Conservation (phyloP, 1,139 yeast species). For the Blastobotrys serpentis region DNA sequence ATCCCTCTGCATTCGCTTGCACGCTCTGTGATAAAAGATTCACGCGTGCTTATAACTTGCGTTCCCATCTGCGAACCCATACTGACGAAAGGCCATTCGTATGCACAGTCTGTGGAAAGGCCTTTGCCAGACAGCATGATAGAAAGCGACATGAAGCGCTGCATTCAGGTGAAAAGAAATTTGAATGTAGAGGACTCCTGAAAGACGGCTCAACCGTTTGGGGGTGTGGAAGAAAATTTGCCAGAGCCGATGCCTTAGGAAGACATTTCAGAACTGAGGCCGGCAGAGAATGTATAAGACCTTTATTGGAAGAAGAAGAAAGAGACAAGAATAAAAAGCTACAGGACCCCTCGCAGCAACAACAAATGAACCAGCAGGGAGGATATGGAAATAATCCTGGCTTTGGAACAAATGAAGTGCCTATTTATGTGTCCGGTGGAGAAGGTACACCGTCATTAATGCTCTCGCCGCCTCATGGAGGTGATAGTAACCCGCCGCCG, state of each 20-base stretch:
- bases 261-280: conserved; percentile 94
- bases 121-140: conserved; percentile 95
- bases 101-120: conserved; percentile 85
- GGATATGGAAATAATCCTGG: background rate
- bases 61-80: conserved; percentile 89
- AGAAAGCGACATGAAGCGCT: conserved; percentile 89
- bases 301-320: conserved; percentile 68
- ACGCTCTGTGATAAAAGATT: conserved; percentile 81
- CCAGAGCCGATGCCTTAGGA: conserved; percentile 92
- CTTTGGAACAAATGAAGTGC: conserved; percentile 10
- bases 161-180: conserved; percentile 88
- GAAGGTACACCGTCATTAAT: conserved; percentile 27
- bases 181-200: conserved; percentile 74
- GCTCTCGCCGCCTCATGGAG: conserved; percentile 25
- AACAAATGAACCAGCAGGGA: background rate
- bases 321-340: conserved; percentile 18
- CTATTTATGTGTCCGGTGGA: conserved; percentile 24
- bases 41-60: conserved; percentile 88
- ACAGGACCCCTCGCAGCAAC: conserved; percentile 6
- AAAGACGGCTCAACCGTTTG: conserved; percentile 61
- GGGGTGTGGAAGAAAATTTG: conserved; percentile 94
- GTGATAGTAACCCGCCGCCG: conserved; percentile 6
- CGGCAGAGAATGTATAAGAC: conserved; percentile 78
- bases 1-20: conserved; percentile 80
- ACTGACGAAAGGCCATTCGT: conserved; percentile 91